These are phyloP conservation scores for Quercus tomentella DNA, from an alignment of 331 rosid species.

Conservation along the genomic window DNA sequence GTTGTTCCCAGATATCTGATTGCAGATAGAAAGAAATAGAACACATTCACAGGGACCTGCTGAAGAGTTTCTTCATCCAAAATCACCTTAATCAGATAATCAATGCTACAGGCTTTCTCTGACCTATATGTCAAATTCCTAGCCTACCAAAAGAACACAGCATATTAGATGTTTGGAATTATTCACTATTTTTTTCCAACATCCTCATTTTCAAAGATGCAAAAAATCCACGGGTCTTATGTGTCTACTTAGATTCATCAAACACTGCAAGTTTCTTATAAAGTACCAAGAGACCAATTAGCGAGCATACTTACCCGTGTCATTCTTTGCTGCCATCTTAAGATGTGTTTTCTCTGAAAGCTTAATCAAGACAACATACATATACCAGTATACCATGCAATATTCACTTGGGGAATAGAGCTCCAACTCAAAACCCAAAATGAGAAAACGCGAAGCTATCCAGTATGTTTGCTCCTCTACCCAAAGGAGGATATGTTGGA, in stretches of 20 bases:
- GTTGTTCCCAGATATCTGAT: not conserved
- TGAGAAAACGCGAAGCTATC: slow-evolving; percentile 90
- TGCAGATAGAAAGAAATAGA: not conserved
- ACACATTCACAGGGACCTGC: not conserved
- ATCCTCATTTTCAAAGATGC: not conserved
- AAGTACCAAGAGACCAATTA: slow-evolving; percentile 11
- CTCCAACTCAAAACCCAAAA: slow-evolving; percentile 89
- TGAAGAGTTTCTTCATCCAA: not conserved
- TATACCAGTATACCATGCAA: slow-evolving; percentile 98
- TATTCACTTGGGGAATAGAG: slow-evolving; percentile 85
- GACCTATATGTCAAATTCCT: not conserved
- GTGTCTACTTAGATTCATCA: not conserved
- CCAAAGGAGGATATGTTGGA: slow-evolving; percentile 85
- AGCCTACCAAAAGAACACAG: not conserved
- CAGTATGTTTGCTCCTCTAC: slow-evolving; percentile 94
- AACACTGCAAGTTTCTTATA: not conserved
- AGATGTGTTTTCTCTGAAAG: slow-evolving; percentile 77
- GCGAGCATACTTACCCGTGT: slow-evolving; percentile 42
- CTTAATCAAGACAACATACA: slow-evolving; percentile 68
- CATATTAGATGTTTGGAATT: not conserved
- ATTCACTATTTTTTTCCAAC: not conserved
- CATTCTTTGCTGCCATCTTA: slow-evolving; percentile 45
- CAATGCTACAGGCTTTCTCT: not conserved
- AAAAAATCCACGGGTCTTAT: not conserved
- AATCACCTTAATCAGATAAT: not conserved